These are phyloP conservation scores for Drechslerella coelobrocha DNA, from an alignment of 2,329 filamentous ascomycete genomes.

Conservation along the genomic window DNA sequence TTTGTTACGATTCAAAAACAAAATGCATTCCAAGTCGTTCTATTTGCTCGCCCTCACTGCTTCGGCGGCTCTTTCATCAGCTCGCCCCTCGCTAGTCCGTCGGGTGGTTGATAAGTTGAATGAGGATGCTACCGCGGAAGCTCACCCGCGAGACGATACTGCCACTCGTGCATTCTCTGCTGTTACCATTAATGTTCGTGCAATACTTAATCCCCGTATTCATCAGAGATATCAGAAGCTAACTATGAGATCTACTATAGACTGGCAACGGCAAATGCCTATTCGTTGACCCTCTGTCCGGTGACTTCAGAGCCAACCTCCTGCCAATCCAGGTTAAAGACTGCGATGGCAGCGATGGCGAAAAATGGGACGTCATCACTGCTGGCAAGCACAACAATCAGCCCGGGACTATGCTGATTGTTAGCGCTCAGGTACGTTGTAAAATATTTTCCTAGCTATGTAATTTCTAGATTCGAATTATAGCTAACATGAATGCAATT, in stretches of 20 bases:
- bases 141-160: constrained; percentile 62
- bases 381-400: constrained; percentile 64
- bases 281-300: constrained; percentile 64
- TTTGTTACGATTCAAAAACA: constrained; percentile 24
- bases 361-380: constrained; percentile 64
- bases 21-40: constrained; percentile 39
- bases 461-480: background rate
- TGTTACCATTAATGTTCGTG: constrained; percentile 60
- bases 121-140: constrained; percentile 63
- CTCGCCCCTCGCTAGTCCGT: constrained; percentile 17
- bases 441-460: too few species aligned
- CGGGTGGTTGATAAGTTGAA: constrained; percentile 63
- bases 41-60: constrained; percentile 31
- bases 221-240: background rate
- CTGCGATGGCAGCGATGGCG: constrained; percentile 61
- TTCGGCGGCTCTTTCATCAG: constrained; percentile 25
- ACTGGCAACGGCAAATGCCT: constrained; percentile 63
- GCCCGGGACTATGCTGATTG: constrained; percentile 62
- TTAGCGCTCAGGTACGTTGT: constrained; percentile 62
- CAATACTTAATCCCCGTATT: background rate
- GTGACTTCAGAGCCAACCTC: constrained; percentile 65
- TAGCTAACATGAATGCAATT: constrained; percentile 12
- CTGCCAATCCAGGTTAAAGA: constrained; percentile 62
- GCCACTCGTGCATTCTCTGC: constrained; percentile 62
- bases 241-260: constrained; percentile 54